These are phyloP conservation scores for Metarhizium anisopliae DNA, from an alignment of 2,329 filamentous ascomycete species.

Conservation along the genomic window DNA sequence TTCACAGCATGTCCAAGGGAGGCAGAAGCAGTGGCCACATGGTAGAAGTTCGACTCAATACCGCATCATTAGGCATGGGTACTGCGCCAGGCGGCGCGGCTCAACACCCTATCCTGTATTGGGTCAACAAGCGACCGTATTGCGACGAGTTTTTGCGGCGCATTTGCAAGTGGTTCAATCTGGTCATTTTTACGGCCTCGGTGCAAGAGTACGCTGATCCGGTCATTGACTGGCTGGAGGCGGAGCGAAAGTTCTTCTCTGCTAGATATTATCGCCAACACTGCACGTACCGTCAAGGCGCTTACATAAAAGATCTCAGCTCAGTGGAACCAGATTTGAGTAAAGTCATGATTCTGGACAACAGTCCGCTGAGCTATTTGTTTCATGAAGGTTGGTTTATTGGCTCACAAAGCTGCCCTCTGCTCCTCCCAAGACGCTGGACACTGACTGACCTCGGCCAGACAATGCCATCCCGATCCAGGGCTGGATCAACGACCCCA, in stretches of 20 bases:
- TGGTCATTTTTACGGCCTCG: constrained; percentile 92
- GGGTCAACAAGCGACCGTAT: constrained; percentile 94
- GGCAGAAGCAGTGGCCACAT: constrained; percentile 92
- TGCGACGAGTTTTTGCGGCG: constrained; percentile 92
- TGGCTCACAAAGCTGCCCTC: neutral
- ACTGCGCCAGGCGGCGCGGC: constrained; percentile 53
- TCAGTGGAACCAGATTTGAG: constrained; percentile 94
- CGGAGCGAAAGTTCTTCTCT: constrained; percentile 92
- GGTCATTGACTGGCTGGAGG: constrained; percentile 97
- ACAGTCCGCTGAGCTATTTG: constrained; percentile 95
- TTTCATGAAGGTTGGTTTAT: constrained; percentile 79
- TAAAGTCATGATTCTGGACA: constrained; percentile 98
- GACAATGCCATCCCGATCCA: constrained; percentile 99
- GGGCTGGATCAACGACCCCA: constrained; percentile 98
- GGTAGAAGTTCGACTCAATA: constrained; percentile 90
- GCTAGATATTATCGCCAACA: constrained; percentile 93
- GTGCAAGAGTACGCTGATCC: constrained; percentile 98
- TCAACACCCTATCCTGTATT: constrained; percentile 95
- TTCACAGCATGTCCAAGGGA: constrained; percentile 96
- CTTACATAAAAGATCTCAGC: constrained; percentile 96
- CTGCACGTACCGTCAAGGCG: constrained; percentile 89
- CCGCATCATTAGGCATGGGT: constrained; percentile 57
- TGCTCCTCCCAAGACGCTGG: neutral
- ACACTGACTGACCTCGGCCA: constrained; percentile 27
- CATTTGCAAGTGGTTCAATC: constrained; percentile 95